A percentile compares a stretch with the other conserved stretches of the same genome.
Evolutionary conservation across 1,139 yeast genomes (phyloP).

Genomic region (Lodderomyces margitis): DNA sequence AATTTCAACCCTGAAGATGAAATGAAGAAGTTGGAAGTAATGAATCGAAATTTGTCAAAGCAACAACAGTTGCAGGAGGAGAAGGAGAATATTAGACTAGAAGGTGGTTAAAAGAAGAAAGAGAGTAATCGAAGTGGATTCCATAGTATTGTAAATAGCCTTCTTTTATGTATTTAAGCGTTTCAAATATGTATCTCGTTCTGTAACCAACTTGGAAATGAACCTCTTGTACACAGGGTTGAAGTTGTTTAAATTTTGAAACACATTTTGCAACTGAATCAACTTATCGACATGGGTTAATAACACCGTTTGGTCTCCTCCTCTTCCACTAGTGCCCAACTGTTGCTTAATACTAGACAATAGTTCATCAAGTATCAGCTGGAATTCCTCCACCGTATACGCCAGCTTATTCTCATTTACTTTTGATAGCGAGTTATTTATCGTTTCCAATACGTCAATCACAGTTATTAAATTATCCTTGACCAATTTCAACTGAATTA

Average conservation of each 20-base stretch:
- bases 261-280: slow-evolving; percentile 48
- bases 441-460: slow-evolving; percentile 41
- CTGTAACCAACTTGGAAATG: slow-evolving; percentile 10
- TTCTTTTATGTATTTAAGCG: background rate
- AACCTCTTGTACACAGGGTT: slow-evolving; percentile 44
- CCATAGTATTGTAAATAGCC: no score
- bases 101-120: background rate
- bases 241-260: slow-evolving; percentile 51
- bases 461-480: slow-evolving; percentile 47
- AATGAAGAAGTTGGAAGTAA: slow-evolving; percentile 60
- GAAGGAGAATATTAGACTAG: slow-evolving; percentile 16
- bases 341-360: slow-evolving; percentile 29
- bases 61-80: slow-evolving; percentile 26
- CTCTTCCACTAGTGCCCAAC: slow-evolving; percentile 7
- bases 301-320: slow-evolving; percentile 23
- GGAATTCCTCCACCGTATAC: slow-evolving; percentile 29
- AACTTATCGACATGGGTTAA: slow-evolving; percentile 39
- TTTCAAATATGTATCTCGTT: slow-evolving; percentile 10
- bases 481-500: slow-evolving; percentile 43
- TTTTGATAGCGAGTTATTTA: slow-evolving; percentile 20
- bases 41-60: slow-evolving; percentile 47
- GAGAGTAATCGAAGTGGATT: background rate
- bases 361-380: slow-evolving; percentile 37
- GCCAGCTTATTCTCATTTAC: slow-evolving; percentile 4
- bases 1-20: slow-evolving; percentile 81